Evolutionary conservation across 768 basidiomycete genomes (phyloP), one percentile per base, ranked within the genome.

Genomic region (Podaxis mareebaensis): DNA sequence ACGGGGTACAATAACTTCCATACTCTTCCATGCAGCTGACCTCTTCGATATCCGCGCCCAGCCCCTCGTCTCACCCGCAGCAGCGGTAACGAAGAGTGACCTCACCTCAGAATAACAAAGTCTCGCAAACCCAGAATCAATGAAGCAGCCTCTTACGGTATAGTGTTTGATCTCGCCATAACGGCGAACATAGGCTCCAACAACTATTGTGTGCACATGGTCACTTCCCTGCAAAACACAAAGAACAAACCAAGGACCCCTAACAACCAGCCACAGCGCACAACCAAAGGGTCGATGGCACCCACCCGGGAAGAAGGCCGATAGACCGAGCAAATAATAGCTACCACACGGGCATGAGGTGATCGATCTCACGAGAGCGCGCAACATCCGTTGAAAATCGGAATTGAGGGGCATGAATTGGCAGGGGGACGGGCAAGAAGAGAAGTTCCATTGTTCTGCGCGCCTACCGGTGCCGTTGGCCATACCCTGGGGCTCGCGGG

Each of bases 21-120:
- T 52, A 52, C 20, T 26, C 46, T 33, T 13, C 46, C 36, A 36
- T 49, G 44, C 59, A 60, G 59, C 59, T 60, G 49, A 60, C 59
- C 49, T 22, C 33, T 22, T 53, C 12, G 20, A 44, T 40, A 26
- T 28, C 56, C 39, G 26, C 56, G 42, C 39, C 40, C 39, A 40
- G 40, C 33, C 48, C 28, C 39, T 28, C 36, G 38, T 52, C 59
- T 51, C 30, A 52, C 59, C 59, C 56, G 56, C 56, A 40, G 52
- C 59, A 60, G 51, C 13, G 59, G 59, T 60, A 60, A 60, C 48
- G 38, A 52, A 40, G 36, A 39, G 33, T 42, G n/a, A 26, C 58
- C 59, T 60, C 59, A 60, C 10, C 36, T 60, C 49, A 40, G 6
- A 49, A 39, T 49, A 51, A 36, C 38, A 51, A 13, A 38, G 33